Evolutionary conservation across 257 asterid genomes (phyloP).

Genomic region (Solanum tarapatanum): DNA sequence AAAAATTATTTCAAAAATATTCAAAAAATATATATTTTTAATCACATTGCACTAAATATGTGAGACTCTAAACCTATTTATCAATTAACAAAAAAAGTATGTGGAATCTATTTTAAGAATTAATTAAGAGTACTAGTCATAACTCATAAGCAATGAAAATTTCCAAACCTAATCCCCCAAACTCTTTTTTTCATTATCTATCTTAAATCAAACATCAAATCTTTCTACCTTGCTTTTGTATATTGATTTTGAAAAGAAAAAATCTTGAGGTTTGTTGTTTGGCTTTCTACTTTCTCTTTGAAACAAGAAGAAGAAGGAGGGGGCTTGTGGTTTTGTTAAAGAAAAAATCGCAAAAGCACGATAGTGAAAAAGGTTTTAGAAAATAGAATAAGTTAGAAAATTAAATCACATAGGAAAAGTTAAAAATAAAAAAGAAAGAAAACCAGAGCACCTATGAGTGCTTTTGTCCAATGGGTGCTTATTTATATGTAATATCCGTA

Average conservation of each 20-base stretch:
- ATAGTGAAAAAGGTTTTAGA: background rate
- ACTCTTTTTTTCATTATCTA: background rate
- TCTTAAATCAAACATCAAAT: background rate
- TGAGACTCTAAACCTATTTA: background rate
- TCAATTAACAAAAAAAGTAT: background rate
- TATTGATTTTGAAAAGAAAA: too few relatives aligned
- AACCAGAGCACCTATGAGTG: too few relatives aligned
- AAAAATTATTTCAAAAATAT: too few relatives aligned
- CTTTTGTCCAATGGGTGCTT: too few relatives aligned
- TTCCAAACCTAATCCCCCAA: background rate
- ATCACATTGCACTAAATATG: background rate
- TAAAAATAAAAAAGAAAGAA: too few relatives aligned
- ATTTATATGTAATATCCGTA: too few relatives aligned
- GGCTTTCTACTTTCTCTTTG: background rate
- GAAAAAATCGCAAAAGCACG: background rate
- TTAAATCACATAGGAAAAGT: too few relatives aligned
- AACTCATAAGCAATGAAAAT: background rate
- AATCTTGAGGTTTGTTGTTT: background rate
- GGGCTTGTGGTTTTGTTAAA: background rate
- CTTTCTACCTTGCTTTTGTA: too few relatives aligned
- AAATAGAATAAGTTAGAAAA: too few relatives aligned
- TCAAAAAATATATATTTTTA: too few relatives aligned
- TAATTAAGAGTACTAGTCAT: background rate
- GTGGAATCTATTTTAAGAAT: background rate
- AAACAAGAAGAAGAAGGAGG: too few relatives aligned